Evolutionary conservation across 495 filamentous ascomycete species (phyloP).

Genomic region (Trichoderma parareesei): DNA sequence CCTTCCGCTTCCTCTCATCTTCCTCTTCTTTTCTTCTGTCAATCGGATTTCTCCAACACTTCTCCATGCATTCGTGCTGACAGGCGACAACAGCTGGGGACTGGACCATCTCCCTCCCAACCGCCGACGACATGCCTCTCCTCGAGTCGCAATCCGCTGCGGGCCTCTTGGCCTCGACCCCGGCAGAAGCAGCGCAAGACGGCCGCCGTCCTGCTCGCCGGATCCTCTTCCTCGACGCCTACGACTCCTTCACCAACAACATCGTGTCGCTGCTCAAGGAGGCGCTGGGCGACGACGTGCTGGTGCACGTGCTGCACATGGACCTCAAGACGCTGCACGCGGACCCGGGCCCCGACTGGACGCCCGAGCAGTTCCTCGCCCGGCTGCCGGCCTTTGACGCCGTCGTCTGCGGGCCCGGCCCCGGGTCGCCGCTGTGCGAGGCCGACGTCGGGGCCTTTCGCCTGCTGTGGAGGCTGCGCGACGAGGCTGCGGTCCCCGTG

Average conservation of each 20-base stretch:
- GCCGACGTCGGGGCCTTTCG: constrained; percentile 71
- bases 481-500: constrained; percentile 55
- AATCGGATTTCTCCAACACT: not conserved
- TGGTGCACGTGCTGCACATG: constrained; percentile 63
- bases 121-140: not conserved
- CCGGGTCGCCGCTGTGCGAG: constrained; percentile 52
- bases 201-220: constrained; percentile 21
- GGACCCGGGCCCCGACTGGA: constrained; percentile 13
- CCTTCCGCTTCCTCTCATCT: not conserved
- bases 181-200: not conserved
- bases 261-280: constrained; percentile 71
- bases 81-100: not conserved
- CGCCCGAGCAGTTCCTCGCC: constrained; percentile 18
- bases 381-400: constrained; percentile 56
- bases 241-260: constrained; percentile 94
- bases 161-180: not conserved
- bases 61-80: not conserved
- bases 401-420: constrained; percentile 72
- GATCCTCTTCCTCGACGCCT: constrained; percentile 85
- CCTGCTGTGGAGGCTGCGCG: constrained; percentile 63
- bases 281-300: constrained; percentile 43
- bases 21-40: not conserved
- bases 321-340: constrained; percentile 40
- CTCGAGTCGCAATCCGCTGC: not conserved
- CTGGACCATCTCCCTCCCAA: not conserved